Evolutionary conservation across 257 asterid genomes (phyloP).

Genomic region (Parsonsia alboflavescens): DNA sequence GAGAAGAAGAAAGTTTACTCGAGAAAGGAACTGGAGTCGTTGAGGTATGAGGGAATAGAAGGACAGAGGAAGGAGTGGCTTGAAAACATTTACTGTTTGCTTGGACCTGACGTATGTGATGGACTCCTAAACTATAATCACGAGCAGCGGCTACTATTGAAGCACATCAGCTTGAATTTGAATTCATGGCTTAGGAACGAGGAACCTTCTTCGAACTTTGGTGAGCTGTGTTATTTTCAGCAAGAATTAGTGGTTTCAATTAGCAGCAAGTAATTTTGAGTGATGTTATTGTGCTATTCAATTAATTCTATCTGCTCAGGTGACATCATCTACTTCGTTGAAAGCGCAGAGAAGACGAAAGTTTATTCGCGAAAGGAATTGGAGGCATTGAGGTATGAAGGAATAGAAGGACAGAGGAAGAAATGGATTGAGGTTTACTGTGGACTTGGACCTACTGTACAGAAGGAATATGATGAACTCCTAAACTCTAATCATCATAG

Average conservation of each 20-base stretch:
- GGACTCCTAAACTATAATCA: conserved; percentile 24
- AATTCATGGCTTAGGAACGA: conserved; percentile 54
- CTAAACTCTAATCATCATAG: conserved; percentile 13
- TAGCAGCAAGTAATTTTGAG: not conserved
- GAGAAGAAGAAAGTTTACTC: conserved; percentile 46
- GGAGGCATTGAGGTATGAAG: conserved; percentile 57
- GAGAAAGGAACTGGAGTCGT: conserved; percentile 53
- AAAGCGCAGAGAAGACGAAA: conserved; percentile 32
- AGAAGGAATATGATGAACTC: conserved; percentile 54
- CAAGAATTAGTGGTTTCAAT: not conserved
- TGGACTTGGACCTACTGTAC: conserved; percentile 50
- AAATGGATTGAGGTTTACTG: conserved; percentile 72
- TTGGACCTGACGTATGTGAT: conserved; percentile 51
- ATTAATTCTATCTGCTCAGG: too few relatives aligned
- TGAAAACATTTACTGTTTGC: conserved; percentile 58
- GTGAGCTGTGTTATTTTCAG: conserved; percentile 24
- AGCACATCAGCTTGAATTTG: conserved; percentile 19
- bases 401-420: conserved; percentile 56
- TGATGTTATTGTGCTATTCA: too few relatives aligned
- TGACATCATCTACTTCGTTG: not conserved
- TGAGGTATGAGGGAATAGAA: conserved; percentile 54
- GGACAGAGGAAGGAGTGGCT: conserved; percentile 72
- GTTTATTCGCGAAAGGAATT: conserved; percentile 54
- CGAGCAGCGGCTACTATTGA: conserved; percentile 2
- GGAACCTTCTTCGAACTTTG: conserved; percentile 21